Evolutionary conservation across 257 asterid genomes (phyloP).

Genomic region (Fraxinus cuspidata): DNA sequence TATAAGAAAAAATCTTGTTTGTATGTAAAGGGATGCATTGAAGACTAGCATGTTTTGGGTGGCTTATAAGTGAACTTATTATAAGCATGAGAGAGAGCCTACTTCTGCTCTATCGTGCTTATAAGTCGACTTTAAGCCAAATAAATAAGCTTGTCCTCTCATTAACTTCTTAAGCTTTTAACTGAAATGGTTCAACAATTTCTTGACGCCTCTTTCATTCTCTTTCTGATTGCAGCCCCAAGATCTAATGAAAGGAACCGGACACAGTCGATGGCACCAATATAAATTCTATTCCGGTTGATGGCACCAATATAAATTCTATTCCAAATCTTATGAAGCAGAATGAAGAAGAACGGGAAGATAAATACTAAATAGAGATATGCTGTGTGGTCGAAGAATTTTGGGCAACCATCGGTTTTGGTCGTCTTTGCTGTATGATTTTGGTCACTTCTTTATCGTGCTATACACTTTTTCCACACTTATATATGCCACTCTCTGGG

Average conservation of each 20-base stretch:
- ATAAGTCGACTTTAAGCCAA: no score
- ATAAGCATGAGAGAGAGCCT: no score
- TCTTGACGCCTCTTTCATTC: background rate
- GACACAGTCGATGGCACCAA: slow-evolving; percentile 29
- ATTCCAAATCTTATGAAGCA: background rate
- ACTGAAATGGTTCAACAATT: background rate
- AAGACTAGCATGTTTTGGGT: no score
- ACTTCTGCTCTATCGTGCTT: no score
- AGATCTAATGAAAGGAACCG: slow-evolving; percentile 44
- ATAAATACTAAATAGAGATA: slow-evolving; percentile 26
- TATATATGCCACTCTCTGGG: slow-evolving; percentile 31
- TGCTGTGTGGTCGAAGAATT: slow-evolving; percentile 28
- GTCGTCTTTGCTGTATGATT: slow-evolving; percentile 34
- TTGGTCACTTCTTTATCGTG: slow-evolving; percentile 28
- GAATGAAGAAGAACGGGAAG: slow-evolving; percentile 26
- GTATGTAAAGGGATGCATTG: no score
- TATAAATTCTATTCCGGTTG: slow-evolving; percentile 29
- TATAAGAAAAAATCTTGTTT: no score
- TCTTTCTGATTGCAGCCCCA: slow-evolving; percentile 43
- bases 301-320: slow-evolving; percentile 34
- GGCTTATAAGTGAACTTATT: no score
- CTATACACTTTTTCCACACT: slow-evolving; percentile 24
- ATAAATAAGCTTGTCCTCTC: background rate
- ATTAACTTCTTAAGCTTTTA: background rate
- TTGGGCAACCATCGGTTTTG: slow-evolving; percentile 22